Percentiles rank a stretch among this genome's conserved stretches.
phyloP scores from a whole-genome alignment of 2,329 filamentous ascomycete species.

The Stenocarpella maydis region DNA sequence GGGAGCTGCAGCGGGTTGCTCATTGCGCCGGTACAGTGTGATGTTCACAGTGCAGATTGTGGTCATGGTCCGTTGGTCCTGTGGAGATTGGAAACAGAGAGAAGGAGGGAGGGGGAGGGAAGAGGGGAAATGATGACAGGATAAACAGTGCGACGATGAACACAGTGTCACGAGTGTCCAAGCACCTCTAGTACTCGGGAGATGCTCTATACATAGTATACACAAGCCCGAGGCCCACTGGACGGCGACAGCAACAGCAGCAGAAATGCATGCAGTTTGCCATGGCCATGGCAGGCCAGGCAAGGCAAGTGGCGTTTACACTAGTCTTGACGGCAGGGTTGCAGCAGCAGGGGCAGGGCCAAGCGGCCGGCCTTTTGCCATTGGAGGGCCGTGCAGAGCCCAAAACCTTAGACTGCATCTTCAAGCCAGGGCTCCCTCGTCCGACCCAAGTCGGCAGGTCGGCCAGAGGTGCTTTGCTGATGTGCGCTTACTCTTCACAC shows the following conservation, averaged over 20 bases:
- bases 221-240: constrained; percentile 1
- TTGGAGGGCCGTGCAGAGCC: constrained; percentile 26
- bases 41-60: neutral
- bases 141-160: neutral
- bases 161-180: no score
- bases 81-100: no score
- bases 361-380: constrained; percentile 10
- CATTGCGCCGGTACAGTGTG: neutral
- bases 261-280: constrained; percentile 19
- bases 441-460: no score
- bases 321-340: neutral
- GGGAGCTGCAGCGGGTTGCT: neutral
- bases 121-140: no score
- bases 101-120: no score
- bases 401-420: constrained; percentile 15
- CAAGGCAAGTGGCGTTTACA: neutral
- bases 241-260: neutral
- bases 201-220: constrained; percentile 7
- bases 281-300: constrained; percentile 3
- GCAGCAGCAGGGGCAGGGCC: constrained; percentile 1
- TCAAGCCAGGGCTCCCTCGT: constrained; percentile 18
- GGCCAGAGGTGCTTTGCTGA: no score
- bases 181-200: no score
- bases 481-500: neutral
- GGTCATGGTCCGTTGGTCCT: no score